Conservation (phyloP, 192 early-diverging fungal genomes). For the Linnemannia zychae region DNA sequence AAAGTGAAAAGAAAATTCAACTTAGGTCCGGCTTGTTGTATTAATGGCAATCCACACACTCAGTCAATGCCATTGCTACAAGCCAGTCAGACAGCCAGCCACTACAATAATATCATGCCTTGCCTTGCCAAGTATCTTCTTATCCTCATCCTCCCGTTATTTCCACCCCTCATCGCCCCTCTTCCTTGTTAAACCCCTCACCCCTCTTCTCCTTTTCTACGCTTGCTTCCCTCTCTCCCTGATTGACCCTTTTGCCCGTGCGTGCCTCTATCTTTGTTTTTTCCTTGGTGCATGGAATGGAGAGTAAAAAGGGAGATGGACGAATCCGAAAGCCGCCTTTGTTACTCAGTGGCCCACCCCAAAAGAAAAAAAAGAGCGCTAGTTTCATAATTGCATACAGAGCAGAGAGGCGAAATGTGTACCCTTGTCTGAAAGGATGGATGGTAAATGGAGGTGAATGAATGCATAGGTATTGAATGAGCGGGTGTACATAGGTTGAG, state of each 20-base stretch:
- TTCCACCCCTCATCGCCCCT: neutral
- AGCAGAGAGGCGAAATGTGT: neutral
- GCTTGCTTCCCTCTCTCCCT: neutral
- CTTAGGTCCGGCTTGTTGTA: too few species aligned
- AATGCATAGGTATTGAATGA: neutral
- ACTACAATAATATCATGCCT: neutral
- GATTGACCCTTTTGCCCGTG: neutral
- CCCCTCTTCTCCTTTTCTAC: neutral
- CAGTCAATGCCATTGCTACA: neutral
- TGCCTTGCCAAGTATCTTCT: neutral
- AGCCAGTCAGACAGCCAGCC: neutral
- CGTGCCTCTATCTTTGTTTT: neutral
- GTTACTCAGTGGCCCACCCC: neutral
- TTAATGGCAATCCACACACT: neutral
- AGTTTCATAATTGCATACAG: neutral
- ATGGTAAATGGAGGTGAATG: neutral
- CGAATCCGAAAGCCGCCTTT: neutral
- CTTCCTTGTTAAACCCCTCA: neutral
- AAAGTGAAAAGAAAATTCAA: neutral
- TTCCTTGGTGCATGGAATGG: neutral
- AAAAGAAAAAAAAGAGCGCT: neutral
- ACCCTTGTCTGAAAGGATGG: neutral
- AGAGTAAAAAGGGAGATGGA: neutral
- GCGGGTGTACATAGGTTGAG: neutral
- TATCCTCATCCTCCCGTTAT: neutral